A percentile compares a stretch with the other conserved stretches of the same genome.
Conservation (phyloP, 2,329 filamentous ascomycete genomes). For the Blastomyces silverae region DNA sequence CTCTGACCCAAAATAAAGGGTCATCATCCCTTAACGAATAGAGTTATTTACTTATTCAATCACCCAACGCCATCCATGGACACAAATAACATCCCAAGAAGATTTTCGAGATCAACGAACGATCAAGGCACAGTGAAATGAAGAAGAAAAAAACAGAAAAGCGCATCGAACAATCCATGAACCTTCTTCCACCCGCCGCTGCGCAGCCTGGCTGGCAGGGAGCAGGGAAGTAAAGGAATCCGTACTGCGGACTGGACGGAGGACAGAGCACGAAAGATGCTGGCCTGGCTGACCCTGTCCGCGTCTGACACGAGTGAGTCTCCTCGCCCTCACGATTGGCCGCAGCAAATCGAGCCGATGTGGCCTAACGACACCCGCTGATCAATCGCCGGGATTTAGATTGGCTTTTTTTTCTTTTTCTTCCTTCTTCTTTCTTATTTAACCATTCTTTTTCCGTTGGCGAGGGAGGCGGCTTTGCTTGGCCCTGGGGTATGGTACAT, state of each 20-base stretch:
- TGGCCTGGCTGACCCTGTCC: neutral
- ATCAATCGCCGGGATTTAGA: conserved; percentile 2
- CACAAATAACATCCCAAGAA: no score
- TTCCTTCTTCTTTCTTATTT: no score
- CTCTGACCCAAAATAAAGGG: no score
- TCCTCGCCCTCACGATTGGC: neutral
- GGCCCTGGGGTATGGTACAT: neutral
- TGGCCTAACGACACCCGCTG: neutral
- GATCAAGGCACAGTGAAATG: neutral
- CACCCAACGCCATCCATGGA: no score
- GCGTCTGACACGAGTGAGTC: neutral
- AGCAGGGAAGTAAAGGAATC: neutral
- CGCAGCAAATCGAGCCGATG: neutral
- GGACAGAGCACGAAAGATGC: neutral
- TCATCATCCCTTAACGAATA: no score
- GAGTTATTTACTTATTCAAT: no score
- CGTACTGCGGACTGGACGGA: no score
- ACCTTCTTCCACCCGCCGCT: neutral
- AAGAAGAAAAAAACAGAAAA: neutral
- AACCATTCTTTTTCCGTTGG: no score
- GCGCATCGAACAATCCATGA: neutral
- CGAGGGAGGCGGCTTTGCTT: no score
- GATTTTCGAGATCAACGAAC: no score
- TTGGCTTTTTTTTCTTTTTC: no score
- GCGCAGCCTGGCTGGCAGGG: neutral